Conservation (phyloP, 176 grass and related monocot species). For the Hordeum marinum region DNA sequence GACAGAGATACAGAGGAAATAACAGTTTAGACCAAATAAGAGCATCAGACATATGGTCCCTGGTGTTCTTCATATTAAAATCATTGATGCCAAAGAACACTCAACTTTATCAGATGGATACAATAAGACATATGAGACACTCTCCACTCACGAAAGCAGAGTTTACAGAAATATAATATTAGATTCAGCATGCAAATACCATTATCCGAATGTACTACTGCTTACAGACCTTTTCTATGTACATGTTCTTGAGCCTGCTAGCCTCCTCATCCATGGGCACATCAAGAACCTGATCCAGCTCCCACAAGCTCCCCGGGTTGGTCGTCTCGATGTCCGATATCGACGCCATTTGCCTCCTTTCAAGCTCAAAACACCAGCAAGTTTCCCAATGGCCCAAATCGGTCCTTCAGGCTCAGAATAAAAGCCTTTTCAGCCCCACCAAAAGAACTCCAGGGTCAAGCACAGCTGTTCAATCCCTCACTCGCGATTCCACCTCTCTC, state of each 20-base stretch:
- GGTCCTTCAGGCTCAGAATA: background rate
- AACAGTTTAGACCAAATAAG: background rate
- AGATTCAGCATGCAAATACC: slow-evolving; percentile 11
- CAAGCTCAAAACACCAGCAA: background rate
- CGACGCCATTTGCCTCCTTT: slow-evolving; percentile 54
- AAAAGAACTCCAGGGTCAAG: background rate
- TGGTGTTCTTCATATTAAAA: background rate
- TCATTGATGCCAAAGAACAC: background rate
- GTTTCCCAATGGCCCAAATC: background rate
- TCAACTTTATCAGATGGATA: slow-evolving; percentile 7
- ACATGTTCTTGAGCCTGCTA: slow-evolving; percentile 56
- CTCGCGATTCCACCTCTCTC: slow-evolving; percentile 8
- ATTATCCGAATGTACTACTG: background rate
- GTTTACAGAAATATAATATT: background rate
- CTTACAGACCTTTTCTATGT: slow-evolving; percentile 76
- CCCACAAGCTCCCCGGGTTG: slow-evolving; percentile 70
- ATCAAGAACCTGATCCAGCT: slow-evolving; percentile 69
- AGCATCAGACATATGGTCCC: background rate
- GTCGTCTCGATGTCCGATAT: slow-evolving; percentile 33
- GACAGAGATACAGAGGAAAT: background rate
- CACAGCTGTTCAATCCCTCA: no score
- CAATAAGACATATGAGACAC: background rate
- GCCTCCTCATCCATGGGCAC: slow-evolving; percentile 89
- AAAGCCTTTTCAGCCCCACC: background rate
- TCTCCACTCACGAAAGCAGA: background rate